Evolutionary conservation across 2,329 filamentous ascomycete genomes (phyloP).

Genomic region (Periconia sp.): DNA sequence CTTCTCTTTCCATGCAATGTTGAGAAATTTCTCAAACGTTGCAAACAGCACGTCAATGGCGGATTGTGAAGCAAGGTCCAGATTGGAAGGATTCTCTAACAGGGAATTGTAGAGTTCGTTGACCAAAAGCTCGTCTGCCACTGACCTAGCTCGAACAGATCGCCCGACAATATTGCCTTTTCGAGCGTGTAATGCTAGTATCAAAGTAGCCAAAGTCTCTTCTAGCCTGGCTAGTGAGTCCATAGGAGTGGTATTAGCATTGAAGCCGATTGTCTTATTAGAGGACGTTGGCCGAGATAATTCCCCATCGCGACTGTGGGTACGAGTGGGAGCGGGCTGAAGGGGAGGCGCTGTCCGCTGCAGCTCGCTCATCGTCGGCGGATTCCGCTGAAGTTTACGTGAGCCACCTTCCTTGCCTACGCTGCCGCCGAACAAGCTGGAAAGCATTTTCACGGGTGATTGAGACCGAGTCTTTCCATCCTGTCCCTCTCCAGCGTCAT

Average conservation of each 20-base stretch:
- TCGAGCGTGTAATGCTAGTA: slow-evolving; percentile 79
- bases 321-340: slow-evolving; percentile 44
- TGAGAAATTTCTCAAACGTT: slow-evolving; percentile 91
- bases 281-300: slow-evolving; percentile 40
- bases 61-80: slow-evolving; percentile 76
- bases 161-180: slow-evolving; percentile 87
- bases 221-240: slow-evolving; percentile 71
- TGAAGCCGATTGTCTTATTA: slow-evolving; percentile 39
- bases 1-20: slow-evolving; percentile 84
- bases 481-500: slow-evolving; percentile 61
- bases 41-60: slow-evolving; percentile 85
- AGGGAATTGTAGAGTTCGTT: slow-evolving; percentile 91
- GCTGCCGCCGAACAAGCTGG: slow-evolving; percentile 75
- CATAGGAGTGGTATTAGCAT: slow-evolving; percentile 19
- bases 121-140: slow-evolving; percentile 77
- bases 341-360: slow-evolving; percentile 42
- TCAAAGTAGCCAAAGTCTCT: slow-evolving; percentile 83
- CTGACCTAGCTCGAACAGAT: slow-evolving; percentile 71
- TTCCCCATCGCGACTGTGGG: slow-evolving; percentile 42
- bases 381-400: slow-evolving; percentile 42
- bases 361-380: slow-evolving; percentile 41
- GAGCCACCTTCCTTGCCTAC: slow-evolving; percentile 51
- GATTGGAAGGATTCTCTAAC: slow-evolving; percentile 80
- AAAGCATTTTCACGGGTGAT: slow-evolving; percentile 91
- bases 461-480: slow-evolving; percentile 70